Evolutionary conservation across 2,329 filamentous ascomycete genomes (phyloP), one percentile per base, ranked within the genome.

Genomic region (Tolypocladium cylindrosporum): DNA sequence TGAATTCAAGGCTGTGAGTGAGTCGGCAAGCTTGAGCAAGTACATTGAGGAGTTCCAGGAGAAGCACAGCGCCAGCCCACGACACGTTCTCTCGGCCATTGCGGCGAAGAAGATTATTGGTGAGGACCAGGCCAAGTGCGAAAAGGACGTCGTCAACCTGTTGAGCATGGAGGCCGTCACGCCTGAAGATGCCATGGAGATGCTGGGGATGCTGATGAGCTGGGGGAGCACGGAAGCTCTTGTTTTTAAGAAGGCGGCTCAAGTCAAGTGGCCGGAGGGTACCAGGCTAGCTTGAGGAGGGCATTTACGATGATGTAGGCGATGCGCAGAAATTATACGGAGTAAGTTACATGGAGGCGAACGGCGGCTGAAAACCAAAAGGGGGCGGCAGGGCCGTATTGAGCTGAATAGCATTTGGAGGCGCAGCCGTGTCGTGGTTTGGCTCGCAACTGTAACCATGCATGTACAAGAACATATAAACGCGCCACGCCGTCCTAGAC

Each of bases 11-110:
- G 75, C 79, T 10, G 73, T 87, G 31, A 77, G 86, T 8, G 74
- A 81, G 11, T 80, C 81, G 37, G 72, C 77, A 24, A 79, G 87
- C 55, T 77, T 90, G 50, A 75, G 79, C 54, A 77, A 83, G 63
- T 82, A 80, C 74, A 93, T 92, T 71, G 77, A 86, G 43, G 79
- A 83, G 27, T 93, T 85, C 71, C 72, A 85, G 21, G 69, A 79
- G 48, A 77, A 81, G 63, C 80, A 93, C 74, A 82, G 83, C 63
- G 71, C 79, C 58, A 89, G 84, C 69, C 76, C 83, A 7, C 62
- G 76, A 19, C 84, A 90, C 67, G 75, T 87, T 4, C 81, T 89
- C 57, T 80, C 86, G 2, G 85, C 79, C 41, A 79, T 90, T 57
- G 80, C 80, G 58, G 79, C 80, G 31, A 81, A 82, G 61, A 79